phyloP scores from a whole-genome alignment of 2,329 filamentous ascomycete genomes.

The Sclerotinia trifoliorum region DNA sequence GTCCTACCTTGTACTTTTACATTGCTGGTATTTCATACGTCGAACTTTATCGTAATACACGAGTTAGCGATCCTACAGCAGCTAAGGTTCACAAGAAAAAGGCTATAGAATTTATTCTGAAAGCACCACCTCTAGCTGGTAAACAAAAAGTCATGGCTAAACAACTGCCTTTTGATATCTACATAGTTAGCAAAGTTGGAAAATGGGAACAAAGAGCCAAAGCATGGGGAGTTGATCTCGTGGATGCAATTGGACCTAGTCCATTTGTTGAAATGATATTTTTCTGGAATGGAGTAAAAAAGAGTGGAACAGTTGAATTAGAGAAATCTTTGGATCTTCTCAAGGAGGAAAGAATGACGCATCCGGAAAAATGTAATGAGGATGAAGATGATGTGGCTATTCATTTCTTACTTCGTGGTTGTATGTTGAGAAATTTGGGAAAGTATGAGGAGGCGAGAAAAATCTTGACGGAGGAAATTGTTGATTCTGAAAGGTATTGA shows the following conservation, averaged over 20 bases:
- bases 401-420: constrained; percentile 63
- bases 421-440: constrained; percentile 63
- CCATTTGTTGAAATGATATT: constrained; percentile 90
- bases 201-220: constrained; percentile 84
- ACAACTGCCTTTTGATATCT: constrained; percentile 86
- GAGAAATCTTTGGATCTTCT: constrained; percentile 62
- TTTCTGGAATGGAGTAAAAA: constrained; percentile 86
- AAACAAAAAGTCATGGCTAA: constrained; percentile 88
- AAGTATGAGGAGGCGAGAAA: constrained; percentile 63
- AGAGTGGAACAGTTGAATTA: constrained; percentile 68
- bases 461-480: constrained; percentile 60
- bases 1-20: constrained; percentile 84
- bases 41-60: constrained; percentile 71
- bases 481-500: constrained; percentile 62
- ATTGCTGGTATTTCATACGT: constrained; percentile 77
- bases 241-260: constrained; percentile 77
- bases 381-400: constrained; percentile 63
- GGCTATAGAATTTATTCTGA: constrained; percentile 68
- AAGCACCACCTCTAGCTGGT: constrained; percentile 70
- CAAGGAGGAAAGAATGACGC: constrained; percentile 59
- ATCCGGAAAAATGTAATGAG: constrained; percentile 49
- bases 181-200: constrained; percentile 75
- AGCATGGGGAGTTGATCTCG: constrained; percentile 62
- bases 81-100: constrained; percentile 58
- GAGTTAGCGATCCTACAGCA: constrained; percentile 45